Evolutionary conservation across 2,329 filamentous ascomycete genomes (phyloP).

Genomic region (Aspergillus thermomutatus): DNA sequence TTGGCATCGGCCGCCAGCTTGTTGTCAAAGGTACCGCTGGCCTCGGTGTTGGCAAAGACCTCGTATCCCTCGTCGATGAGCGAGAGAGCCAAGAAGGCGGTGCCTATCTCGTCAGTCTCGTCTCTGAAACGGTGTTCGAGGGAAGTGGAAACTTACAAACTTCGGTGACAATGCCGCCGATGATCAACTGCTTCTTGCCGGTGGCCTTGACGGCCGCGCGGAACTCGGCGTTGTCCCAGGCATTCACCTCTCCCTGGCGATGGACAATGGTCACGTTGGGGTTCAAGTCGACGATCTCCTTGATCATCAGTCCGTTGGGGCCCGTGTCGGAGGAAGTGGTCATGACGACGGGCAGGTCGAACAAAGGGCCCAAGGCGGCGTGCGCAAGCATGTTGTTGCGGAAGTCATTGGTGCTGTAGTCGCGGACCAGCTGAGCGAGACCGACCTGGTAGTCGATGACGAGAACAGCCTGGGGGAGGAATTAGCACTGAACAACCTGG

Average conservation of each 20-base stretch:
- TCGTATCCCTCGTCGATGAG: slow-evolving; percentile 68
- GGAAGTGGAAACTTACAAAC: slow-evolving; percentile 51
- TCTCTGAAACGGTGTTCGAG: not conserved
- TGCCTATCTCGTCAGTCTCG: slow-evolving; percentile 42
- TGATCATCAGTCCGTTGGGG: slow-evolving; percentile 68
- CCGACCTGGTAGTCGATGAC: slow-evolving; percentile 35
- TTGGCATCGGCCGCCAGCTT: slow-evolving; percentile 55
- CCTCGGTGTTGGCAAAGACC: slow-evolving; percentile 71
- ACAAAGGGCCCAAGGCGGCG: slow-evolving; percentile 62
- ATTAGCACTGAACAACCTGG: not conserved
- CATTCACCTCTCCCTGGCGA: slow-evolving; percentile 70
- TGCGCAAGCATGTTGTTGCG: slow-evolving; percentile 66
- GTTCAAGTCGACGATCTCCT: slow-evolving; percentile 66
- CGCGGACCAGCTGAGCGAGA: slow-evolving; percentile 51
- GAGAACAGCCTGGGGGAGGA: slow-evolving; percentile 19
- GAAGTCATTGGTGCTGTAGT: slow-evolving; percentile 65
- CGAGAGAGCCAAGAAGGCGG: slow-evolving; percentile 69
- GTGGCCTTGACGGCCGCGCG: slow-evolving; percentile 62
- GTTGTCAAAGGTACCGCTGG: slow-evolving; percentile 61
- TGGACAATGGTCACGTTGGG: slow-evolving; percentile 64
- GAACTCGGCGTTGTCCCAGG: slow-evolving; percentile 73
- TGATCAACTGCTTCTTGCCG: slow-evolving; percentile 65
- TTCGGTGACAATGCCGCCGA: slow-evolving; percentile 70
- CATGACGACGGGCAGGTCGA: slow-evolving; percentile 66
- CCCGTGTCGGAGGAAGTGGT: slow-evolving; percentile 67